Evolutionary conservation across 164 flowering plant genomes (phyloP).

Genomic region (Umbilicus rupestris): DNA sequence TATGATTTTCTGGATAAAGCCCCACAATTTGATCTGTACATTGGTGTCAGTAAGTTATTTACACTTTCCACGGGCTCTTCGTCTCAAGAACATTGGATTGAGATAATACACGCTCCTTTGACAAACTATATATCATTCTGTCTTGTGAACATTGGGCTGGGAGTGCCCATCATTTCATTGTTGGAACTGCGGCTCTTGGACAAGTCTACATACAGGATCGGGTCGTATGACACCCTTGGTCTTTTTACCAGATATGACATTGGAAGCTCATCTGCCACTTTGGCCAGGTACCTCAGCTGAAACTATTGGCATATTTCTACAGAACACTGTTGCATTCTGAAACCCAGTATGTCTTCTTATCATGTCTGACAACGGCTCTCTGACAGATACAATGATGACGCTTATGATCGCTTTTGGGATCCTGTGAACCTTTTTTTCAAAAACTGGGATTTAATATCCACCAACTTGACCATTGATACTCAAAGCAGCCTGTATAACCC

Average conservation of each 20-base stretch:
- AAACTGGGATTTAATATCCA: constrained; percentile 5
- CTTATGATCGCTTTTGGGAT: constrained; percentile 8
- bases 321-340: neutral
- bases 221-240: neutral
- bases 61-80: neutral
- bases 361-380: neutral
- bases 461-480: neutral
- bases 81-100: constrained; percentile 2
- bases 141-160: constrained; percentile 8
- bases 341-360: neutral
- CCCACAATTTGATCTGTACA: constrained; percentile 10
- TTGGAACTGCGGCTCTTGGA: constrained; percentile 6
- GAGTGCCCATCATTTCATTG: constrained; percentile 8
- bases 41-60: neutral
- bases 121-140: constrained; percentile 10
- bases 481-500: neutral
- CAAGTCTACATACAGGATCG: neutral
- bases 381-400: constrained; percentile 5
- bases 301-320: neutral
- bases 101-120: neutral
- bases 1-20: constrained; percentile 7
- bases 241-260: constrained; percentile 7
- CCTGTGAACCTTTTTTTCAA: neutral
- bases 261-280: neutral
- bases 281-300: neutral